Base-by-base conservation (phyloP, 257 asterid genomes). In the Scutellaria minor region DNA sequence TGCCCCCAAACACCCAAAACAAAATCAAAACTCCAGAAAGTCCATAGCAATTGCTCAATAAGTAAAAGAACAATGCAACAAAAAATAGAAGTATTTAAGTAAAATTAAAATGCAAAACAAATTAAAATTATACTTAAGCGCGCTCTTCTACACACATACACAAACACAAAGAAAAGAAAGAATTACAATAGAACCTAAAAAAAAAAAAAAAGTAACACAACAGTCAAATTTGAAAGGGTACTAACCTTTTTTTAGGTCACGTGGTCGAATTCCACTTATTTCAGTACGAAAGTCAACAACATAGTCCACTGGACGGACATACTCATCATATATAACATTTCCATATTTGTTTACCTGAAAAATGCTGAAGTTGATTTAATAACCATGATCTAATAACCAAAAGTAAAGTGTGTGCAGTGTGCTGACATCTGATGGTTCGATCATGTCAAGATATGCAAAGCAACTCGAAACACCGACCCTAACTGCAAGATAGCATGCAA, bases 251-350 rank as follows among this genome's bases (percentile, higher is more conserved):
- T 77, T 89, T 77, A 95, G 75, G 82, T 91, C 95, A 7, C 82
- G 86, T 22, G 97, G 94, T 61, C 99, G 89, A 76, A 95, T 92
- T 39, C 99, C 99, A 83, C 99, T 95, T 60, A 95, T 87, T 78
- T 85, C 86, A 7, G 99, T 90, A 22, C 99, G 98, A 80, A 91
- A 95, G 81, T 95, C 96, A 74, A 88, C 96, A 44, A 95, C 90
- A 47, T 77, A 76, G 66, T 92, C 97, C 68, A 87, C 81, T 3
- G 99, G 99, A 27, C 96, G 96, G 70, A 92, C 99, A 83, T 73
- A 81, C 86, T 91, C 98, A 18, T 91, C 99, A 74, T 84, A 88
- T 75, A 91, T 35, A 18, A 94, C 90, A 83, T 94, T 94, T 72
- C 99, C 96, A 87, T 86, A 90, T 80, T 84, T 81, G 84, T 92